Base-by-base conservation (phyloP, 306 rosid species). In the Trichosanthes cucumerina region DNA sequence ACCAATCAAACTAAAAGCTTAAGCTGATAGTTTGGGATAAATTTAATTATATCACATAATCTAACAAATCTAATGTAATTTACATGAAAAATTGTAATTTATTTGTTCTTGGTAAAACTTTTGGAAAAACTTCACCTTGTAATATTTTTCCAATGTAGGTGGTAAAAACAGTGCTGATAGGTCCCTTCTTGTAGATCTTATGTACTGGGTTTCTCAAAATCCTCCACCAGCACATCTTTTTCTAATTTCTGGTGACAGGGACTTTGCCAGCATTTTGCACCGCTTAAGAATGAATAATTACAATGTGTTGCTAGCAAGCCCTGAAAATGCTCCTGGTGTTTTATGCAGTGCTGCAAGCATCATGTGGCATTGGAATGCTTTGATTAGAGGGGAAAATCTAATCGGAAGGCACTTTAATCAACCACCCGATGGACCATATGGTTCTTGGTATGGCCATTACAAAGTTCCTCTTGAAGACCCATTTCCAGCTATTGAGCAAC, bases 141-240 rank as follows among this genome's bases (percentile, higher is more conserved):
- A 56, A 75, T 49, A 66, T 75, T 31, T 38, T 81, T 10, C 19
- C 47, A 64, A 71, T 86, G 88, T 92, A 95, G 99, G 93, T 85
- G 93, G 91, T 81, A 92, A 89, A 81, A 92, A 88, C 75, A 90
- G 87, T 77, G 97, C 97, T 8, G 92, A 92, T 85, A 86, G 91
- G 84, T 87, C 91, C 80, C 93, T 94, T 84, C 89, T 94, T 73
- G 72, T 88, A 46, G 91, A 91, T 83, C 97, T 95, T 46, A 82
- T 92, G 97, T 80, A 66, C 79, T 95, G 97, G 97, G 93, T 92
- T 84, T 88, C 99, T 65, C 95, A 87, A 81, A 91, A 92, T 84
- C 97, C 99, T 81, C 99, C 99, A 44, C 99, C 97, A 9, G 99
- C 99, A 13, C 97, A 95, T 87, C 85, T 92, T 68, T 88, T 95